phyloP scores from a whole-genome alignment of 2,329 filamentous ascomycete genomes.

The Davidsoniella australis region DNA sequence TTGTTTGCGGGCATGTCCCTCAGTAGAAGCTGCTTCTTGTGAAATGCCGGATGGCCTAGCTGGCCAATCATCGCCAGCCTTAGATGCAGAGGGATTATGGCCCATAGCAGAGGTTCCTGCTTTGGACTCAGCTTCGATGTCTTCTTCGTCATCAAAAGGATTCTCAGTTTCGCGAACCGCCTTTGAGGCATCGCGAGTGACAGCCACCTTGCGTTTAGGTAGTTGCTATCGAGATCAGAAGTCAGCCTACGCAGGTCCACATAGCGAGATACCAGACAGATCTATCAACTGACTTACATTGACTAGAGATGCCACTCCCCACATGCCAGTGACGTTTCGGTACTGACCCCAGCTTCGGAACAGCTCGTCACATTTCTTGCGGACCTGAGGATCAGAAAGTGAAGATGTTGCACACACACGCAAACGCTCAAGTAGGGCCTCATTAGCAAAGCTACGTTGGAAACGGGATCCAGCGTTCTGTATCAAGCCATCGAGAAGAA shows the following conservation, averaged over 20 bases:
- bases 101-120: slow-evolving; percentile 8
- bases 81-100: neutral
- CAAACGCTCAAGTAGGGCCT: slow-evolving; percentile 78
- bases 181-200: slow-evolving; percentile 62
- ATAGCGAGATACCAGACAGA: neutral
- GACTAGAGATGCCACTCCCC: slow-evolving; percentile 64
- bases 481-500: slow-evolving; percentile 80
- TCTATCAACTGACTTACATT: slow-evolving; percentile 24
- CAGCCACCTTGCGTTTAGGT: slow-evolving; percentile 50
- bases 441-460: slow-evolving; percentile 74
- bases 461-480: slow-evolving; percentile 85
- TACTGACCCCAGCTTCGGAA: slow-evolving; percentile 85
- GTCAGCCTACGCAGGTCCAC: neutral
- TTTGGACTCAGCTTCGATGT: slow-evolving; percentile 26
- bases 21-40: neutral
- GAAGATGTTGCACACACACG: slow-evolving; percentile 74
- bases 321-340: slow-evolving; percentile 62
- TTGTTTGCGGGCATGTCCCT: slow-evolving; percentile 23
- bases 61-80: neutral
- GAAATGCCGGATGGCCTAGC: slow-evolving; percentile 13
- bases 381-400: slow-evolving; percentile 71
- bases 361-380: slow-evolving; percentile 69
- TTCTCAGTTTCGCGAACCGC: slow-evolving; percentile 68
- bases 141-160: slow-evolving; percentile 51
- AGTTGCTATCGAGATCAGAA: slow-evolving; percentile 31